These are phyloP conservation scores for Boletus rubropictus DNA, from an alignment of 768 basidiomycete genomes.

Conservation along the genomic window DNA sequence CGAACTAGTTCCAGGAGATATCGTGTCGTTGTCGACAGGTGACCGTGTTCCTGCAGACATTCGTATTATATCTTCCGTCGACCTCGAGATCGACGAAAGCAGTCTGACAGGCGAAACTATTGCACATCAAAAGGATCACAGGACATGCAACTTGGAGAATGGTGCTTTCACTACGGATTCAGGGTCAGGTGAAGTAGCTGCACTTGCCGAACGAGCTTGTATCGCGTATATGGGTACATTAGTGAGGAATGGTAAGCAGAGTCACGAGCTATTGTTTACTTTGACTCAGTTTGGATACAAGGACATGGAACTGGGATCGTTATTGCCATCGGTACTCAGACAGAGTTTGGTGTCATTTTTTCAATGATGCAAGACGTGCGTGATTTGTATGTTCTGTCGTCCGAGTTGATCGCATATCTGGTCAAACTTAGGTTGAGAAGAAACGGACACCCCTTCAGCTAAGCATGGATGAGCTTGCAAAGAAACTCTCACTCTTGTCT, in stretches of 20 bases:
- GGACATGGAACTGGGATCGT: conserved; percentile 83
- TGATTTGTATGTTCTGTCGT: conserved; percentile 3
- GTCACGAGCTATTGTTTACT: not conserved
- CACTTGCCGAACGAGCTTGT: conserved; percentile 80
- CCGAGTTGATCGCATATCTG: not conserved
- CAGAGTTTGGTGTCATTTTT: conserved; percentile 95
- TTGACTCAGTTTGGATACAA: conserved; percentile 24
- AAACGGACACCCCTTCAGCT: conserved; percentile 88
- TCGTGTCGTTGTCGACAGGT: conserved; percentile 83
- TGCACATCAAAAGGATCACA: conserved; percentile 61
- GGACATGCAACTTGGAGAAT: conserved; percentile 45
- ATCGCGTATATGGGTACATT: conserved; percentile 96
- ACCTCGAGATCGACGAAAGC: conserved; percentile 93
- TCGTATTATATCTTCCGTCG: conserved; percentile 72
- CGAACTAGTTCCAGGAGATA: conserved; percentile 93
- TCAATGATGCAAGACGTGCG: conserved; percentile 95
- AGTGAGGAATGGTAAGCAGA: conserved; percentile 70
- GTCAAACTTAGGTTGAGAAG: conserved; percentile 56
- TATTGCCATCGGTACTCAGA: conserved; percentile 77
- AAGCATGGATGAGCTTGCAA: conserved; percentile 94
- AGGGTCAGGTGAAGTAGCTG: conserved; percentile 37
- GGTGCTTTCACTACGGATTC: conserved; percentile 22
- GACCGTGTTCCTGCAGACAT: conserved; percentile 95
- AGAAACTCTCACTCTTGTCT: conserved; percentile 82
- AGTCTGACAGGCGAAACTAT: conserved; percentile 91